phyloP scores from a whole-genome alignment of 768 basidiomycete genomes.

The Pholiota microspora region DNA sequence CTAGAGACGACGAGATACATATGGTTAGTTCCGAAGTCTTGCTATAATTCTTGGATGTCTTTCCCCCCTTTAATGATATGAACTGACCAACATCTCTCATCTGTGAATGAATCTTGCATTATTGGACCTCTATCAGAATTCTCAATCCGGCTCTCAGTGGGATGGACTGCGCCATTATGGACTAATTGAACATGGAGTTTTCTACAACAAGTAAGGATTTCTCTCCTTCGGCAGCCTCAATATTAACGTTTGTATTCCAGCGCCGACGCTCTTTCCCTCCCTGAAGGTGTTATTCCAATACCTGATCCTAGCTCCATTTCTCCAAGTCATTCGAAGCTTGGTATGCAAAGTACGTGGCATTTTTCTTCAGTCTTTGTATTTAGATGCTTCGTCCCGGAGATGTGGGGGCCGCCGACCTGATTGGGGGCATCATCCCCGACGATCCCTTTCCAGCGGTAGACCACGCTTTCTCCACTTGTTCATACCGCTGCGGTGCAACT shows the following conservation, averaged over 20 bases:
- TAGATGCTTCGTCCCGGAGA: not conserved
- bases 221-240: not conserved
- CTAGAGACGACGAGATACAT: constrained; percentile 53
- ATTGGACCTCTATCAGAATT: constrained; percentile 45
- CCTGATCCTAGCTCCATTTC: constrained; percentile 50
- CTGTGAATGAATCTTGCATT: not conserved
- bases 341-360: constrained; percentile 66
- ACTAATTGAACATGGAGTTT: constrained; percentile 47
- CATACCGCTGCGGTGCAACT: not conserved
- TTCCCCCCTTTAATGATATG: not conserved
- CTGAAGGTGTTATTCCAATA: constrained; percentile 43
- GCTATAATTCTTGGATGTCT: not conserved
- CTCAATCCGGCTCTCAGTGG: constrained; percentile 72
- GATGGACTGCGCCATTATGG: constrained; percentile 65
- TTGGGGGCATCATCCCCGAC: not conserved
- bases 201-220: constrained; percentile 56
- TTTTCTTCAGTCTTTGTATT: not conserved
- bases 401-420: not conserved
- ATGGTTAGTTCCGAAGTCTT: constrained; percentile 35
- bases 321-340: constrained; percentile 45
- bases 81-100: not conserved
- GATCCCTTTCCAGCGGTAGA: not conserved
- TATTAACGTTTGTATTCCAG: not conserved
- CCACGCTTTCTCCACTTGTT: not conserved
- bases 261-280: constrained; percentile 36